Percentiles rank a stretch among this genome's conserved stretches.
These are phyloP conservation scores for Claviceps sp. DNA, from an alignment of 2,329 filamentous ascomycete species.

Conservation along the genomic window DNA sequence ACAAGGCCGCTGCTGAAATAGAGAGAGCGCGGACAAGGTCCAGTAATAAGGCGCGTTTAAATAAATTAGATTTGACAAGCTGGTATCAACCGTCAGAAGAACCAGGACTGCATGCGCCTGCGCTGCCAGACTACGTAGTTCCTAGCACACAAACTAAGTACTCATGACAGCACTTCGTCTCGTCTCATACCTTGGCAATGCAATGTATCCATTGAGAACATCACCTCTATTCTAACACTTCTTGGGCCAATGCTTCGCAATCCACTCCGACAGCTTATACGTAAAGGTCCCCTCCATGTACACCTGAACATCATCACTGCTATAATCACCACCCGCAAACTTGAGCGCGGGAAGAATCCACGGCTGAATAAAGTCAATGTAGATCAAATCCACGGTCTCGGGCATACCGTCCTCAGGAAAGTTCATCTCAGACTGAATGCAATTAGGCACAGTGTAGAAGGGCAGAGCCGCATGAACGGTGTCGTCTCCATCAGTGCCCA, in stretches of 20 bases:
- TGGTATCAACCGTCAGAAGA: too few relatives aligned
- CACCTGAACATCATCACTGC: conserved; percentile 29
- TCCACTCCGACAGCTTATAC: conserved; percentile 42
- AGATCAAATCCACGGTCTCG: conserved; percentile 72
- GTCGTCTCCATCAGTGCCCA: conserved; percentile 76
- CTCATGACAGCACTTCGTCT: too few relatives aligned
- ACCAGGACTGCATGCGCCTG: too few relatives aligned
- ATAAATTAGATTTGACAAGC: too few relatives aligned
- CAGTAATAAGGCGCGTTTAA: too few relatives aligned
- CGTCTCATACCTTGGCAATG: too few relatives aligned
- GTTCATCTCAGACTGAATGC: conserved; percentile 54
- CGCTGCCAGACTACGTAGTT: too few relatives aligned
- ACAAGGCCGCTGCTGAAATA: too few relatives aligned
- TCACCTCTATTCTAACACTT: conserved; percentile 23
- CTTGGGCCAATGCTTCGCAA: conserved; percentile 42
- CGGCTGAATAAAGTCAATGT: conserved; percentile 79
- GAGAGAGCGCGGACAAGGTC: too few relatives aligned
- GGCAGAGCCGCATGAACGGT: conserved; percentile 64
- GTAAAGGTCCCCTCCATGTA: conserved; percentile 45
- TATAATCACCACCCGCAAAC: conserved; percentile 39
- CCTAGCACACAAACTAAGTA: too few relatives aligned
- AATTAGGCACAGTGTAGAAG: conserved; percentile 72
- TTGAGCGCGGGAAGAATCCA: conserved; percentile 67
- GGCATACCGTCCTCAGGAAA: conserved; percentile 48
- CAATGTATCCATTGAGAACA: too few relatives aligned